phyloP scores from a whole-genome alignment of 768 basidiomycete genomes.

The Hygrophorus russula region DNA sequence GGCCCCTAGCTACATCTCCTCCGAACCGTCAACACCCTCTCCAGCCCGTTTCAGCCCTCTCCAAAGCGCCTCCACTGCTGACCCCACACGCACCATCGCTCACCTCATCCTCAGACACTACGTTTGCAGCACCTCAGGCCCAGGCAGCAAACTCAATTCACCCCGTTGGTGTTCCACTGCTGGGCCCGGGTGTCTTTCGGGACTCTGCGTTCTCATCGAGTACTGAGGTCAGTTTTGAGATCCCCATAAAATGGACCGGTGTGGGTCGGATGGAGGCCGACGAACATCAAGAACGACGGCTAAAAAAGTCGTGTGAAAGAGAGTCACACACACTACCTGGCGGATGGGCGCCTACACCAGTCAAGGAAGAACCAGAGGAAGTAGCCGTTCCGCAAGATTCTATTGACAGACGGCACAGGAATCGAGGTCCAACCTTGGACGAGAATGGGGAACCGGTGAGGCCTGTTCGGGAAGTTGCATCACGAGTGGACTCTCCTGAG shows the following conservation, averaged over 20 bases:
- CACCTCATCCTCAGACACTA: conserved; percentile 2
- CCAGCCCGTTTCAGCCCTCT: conserved; percentile 23
- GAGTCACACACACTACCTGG: conserved; percentile 35
- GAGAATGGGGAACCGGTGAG: conserved; percentile 9
- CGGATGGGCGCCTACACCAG: conserved; percentile 43
- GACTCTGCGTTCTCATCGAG: conserved; percentile 52
- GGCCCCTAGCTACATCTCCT: conserved; percentile 11
- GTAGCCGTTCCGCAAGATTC: conserved; percentile 10
- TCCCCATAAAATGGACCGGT: conserved; percentile 57
- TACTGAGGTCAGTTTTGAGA: conserved; percentile 33
- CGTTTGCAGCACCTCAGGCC: conserved; percentile 1
- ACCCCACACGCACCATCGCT: conserved; percentile 15
- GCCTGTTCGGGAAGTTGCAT: conserved; percentile 37
- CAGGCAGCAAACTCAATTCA: conserved; percentile 3
- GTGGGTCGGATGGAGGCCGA: conserved; percentile 9
- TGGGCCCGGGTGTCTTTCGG: conserved; percentile 50
- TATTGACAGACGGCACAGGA: conserved; percentile 15
- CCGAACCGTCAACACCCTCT: conserved; percentile 15
- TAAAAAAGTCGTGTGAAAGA: conserved; percentile 9
- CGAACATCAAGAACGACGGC: conserved; percentile 4
- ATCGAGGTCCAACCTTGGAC: background rate
- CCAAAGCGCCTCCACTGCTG: conserved; percentile 29
- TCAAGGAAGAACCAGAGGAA: conserved; percentile 33
- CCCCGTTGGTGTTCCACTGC: conserved; percentile 23
- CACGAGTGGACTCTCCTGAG: conserved; percentile 44